Conservation (phyloP, 352 stramenopile species). For the Phytophthora macrochlamydospora region DNA sequence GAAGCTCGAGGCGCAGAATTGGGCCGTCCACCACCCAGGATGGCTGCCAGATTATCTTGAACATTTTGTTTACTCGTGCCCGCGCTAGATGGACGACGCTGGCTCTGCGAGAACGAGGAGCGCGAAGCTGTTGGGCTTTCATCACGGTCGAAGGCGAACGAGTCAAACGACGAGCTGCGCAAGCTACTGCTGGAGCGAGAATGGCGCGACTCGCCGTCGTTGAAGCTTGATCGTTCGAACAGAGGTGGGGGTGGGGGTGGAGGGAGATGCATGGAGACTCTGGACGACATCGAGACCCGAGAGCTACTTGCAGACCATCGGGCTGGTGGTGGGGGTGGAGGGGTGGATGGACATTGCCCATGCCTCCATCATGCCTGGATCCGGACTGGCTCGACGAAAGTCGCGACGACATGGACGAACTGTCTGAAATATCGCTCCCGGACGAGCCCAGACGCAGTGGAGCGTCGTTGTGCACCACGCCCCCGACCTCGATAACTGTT, state of each 20-base stretch:
- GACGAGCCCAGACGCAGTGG: conserved; percentile 42
- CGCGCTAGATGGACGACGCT: conserved; percentile 40
- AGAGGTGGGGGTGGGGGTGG: conserved; percentile 46
- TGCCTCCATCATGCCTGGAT: conserved; percentile 24
- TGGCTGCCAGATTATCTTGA: conserved; percentile 68
- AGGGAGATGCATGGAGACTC: conserved; percentile 32
- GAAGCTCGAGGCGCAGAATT: conserved; percentile 29
- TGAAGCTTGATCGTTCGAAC: conserved; percentile 32
- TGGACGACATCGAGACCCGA: conserved; percentile 35
- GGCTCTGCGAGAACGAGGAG: conserved; percentile 52
- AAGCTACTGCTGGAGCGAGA: conserved; percentile 63
- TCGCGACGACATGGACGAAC: conserved; percentile 55
- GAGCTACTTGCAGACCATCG: conserved; percentile 32
- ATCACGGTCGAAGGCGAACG: conserved; percentile 41
- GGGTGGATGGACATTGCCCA: conserved; percentile 24
- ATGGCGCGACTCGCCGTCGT: conserved; percentile 35
- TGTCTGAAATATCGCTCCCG: conserved; percentile 58
- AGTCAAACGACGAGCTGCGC: conserved; percentile 57
- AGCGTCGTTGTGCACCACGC: conserved; percentile 26
- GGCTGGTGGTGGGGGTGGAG: conserved; percentile 26
- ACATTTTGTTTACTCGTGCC: conserved; percentile 47
- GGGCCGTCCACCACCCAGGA: conserved; percentile 57
- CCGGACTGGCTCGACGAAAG: conserved; percentile 56
- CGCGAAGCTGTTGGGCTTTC: conserved; percentile 35
- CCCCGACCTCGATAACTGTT: conserved; percentile 60